phyloP scores from a whole-genome alignment of 306 rosid species.

The Ziziphus jujuba region DNA sequence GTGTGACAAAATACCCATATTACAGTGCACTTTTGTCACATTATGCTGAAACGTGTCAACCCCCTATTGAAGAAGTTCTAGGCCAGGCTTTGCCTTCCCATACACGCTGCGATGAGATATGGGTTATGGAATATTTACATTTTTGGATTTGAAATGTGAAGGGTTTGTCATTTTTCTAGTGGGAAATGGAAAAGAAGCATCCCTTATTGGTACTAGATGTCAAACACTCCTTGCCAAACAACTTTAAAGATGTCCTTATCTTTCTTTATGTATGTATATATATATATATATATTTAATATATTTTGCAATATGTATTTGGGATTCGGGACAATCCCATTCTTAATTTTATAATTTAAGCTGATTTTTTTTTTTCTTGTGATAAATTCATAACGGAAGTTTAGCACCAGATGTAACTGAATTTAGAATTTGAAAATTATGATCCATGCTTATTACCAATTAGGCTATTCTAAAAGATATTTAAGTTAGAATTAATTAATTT shows the following conservation, averaged over 20 bases:
- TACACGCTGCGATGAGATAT: constrained; percentile 18
- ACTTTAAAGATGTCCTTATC: constrained; percentile 33
- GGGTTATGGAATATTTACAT: not conserved
- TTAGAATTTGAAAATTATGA: too few relatives aligned
- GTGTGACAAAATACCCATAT: not conserved
- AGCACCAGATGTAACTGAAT: too few relatives aligned
- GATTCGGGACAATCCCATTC: constrained; percentile 34
- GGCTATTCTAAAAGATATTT: too few relatives aligned
- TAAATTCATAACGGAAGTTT: too few relatives aligned
- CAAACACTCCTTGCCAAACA: constrained; percentile 48
- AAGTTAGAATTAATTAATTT: too few relatives aligned
- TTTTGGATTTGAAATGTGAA: not conserved
- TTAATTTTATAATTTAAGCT: not conserved
- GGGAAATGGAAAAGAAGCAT: not conserved
- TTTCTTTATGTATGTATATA: constrained; percentile 14
- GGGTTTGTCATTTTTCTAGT: constrained; percentile 30
- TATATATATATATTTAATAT: too few relatives aligned
- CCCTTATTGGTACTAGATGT: constrained; percentile 33
- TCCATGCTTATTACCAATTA: too few relatives aligned
- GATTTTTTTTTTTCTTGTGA: constrained; percentile 3
- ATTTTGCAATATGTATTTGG: constrained; percentile 28
- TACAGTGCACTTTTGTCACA: not conserved
- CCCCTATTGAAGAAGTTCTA: constrained; percentile 28
- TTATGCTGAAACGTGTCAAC: constrained; percentile 26
- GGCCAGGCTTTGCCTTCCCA: not conserved